phyloP scores from a whole-genome alignment of 1,284 basidiomycete genomes.

The Sanghuangporus sanghuang region DNA sequence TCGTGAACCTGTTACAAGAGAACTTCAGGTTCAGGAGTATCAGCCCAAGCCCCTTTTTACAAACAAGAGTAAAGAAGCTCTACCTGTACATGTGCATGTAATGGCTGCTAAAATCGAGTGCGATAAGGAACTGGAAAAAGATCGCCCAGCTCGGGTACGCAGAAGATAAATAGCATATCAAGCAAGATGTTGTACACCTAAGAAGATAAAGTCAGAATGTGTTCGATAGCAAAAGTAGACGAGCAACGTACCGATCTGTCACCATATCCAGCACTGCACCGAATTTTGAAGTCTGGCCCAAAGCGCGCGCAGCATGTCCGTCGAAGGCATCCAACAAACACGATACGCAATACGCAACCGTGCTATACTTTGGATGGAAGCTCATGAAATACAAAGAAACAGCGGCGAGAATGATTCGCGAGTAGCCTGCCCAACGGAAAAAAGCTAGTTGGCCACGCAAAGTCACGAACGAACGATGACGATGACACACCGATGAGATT shows the following conservation, averaged over 20 bases:
- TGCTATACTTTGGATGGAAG: slow-evolving; percentile 90
- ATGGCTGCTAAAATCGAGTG: slow-evolving; percentile 96
- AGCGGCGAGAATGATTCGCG: slow-evolving; percentile 87
- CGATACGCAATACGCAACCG: slow-evolving; percentile 87
- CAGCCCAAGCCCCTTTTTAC: background rate
- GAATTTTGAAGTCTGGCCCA: slow-evolving; percentile 93
- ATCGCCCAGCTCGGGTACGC: slow-evolving; percentile 83
- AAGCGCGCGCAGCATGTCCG: slow-evolving; percentile 86
- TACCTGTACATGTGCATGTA: slow-evolving; percentile 99
- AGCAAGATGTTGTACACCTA: slow-evolving; percentile 93
- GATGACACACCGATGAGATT: slow-evolving; percentile 82
- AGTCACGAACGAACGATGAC: background rate
- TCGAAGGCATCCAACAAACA: slow-evolving; percentile 95
- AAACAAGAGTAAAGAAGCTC: slow-evolving; percentile 22
- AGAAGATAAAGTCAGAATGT: background rate
- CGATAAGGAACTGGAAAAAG: slow-evolving; percentile 92
- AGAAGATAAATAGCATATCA: slow-evolving; percentile 90
- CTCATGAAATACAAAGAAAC: slow-evolving; percentile 92
- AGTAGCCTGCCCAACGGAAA: slow-evolving; percentile 60
- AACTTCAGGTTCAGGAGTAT: slow-evolving; percentile 53
- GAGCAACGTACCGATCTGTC: slow-evolving; percentile 78
- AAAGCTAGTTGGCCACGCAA: background rate
- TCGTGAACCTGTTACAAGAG: slow-evolving; percentile 86
- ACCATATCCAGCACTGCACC: slow-evolving; percentile 99
- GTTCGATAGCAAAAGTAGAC: background rate